Conservation (phyloP, 139 green algal genomes). For the Desmodesmus armatus region DNA sequence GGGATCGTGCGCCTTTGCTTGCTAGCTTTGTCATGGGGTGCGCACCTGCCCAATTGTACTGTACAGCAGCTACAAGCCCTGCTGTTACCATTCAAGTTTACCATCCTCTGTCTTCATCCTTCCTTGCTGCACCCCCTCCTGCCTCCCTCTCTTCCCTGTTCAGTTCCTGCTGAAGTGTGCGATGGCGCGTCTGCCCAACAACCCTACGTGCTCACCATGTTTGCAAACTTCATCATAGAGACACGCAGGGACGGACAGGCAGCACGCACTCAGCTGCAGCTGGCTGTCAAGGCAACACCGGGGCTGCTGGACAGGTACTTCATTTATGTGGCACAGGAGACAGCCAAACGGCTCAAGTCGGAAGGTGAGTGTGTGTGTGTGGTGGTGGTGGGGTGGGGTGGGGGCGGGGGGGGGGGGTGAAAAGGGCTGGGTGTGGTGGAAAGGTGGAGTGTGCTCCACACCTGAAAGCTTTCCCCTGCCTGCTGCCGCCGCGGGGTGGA, state of each 20-base stretch:
- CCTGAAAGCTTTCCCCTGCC: no score
- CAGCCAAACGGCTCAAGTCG: conserved; percentile 30
- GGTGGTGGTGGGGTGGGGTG: neutral
- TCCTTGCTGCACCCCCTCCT: no score
- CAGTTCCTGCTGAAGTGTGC: conserved; percentile 41
- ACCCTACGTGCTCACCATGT: conserved; percentile 44
- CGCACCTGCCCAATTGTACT: no score
- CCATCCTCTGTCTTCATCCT: no score
- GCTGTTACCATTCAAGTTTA: no score
- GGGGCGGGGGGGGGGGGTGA: no score
- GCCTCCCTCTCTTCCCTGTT: neutral
- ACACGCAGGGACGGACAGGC: conserved; percentile 50
- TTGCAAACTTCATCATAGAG: conserved; percentile 56
- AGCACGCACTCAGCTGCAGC: conserved; percentile 58
- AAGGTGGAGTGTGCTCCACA: no score
- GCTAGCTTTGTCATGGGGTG: no score
- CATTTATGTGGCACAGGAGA: conserved; percentile 31
- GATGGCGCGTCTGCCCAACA: conserved; percentile 44
- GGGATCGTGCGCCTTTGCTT: no score
- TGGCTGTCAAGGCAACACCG: conserved; percentile 48
- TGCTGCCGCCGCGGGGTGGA: no score
- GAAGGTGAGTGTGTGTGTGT: conserved; percentile 1
- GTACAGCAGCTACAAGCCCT: no score
- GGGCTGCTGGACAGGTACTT: conserved; percentile 49
- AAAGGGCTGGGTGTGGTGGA: no score